Evolutionary conservation across 2,329 filamentous ascomycete genomes (phyloP).

Genomic region (Pseudocercospora vitis): DNA sequence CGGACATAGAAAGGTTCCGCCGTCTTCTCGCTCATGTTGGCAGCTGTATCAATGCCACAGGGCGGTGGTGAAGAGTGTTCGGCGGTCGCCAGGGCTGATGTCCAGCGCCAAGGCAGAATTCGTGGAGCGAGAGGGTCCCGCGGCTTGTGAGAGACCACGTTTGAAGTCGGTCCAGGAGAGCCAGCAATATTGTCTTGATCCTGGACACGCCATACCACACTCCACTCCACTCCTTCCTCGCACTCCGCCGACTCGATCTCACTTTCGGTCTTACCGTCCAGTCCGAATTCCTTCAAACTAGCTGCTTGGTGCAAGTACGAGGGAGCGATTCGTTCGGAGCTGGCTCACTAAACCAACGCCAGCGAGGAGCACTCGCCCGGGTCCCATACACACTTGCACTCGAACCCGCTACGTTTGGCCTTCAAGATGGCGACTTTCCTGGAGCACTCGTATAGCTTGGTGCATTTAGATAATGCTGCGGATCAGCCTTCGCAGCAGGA

Average conservation of each 20-base stretch:
- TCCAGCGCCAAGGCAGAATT: conserved; percentile 5
- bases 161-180: conserved; percentile 7
- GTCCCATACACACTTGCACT: conserved; percentile 9
- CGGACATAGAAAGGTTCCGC: conserved; percentile 91
- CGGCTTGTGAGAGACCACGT: conserved; percentile 9
- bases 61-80: background rate
- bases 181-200: too few species aligned
- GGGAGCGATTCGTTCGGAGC: conserved; percentile 26
- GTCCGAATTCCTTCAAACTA: too few species aligned
- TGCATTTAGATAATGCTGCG: conserved; percentile 95
- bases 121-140: background rate
- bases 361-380: conserved; percentile 33
- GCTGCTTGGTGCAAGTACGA: conserved; percentile 1
- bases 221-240: background rate
- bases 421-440: conserved; percentile 87
- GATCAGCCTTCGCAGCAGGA: conserved; percentile 89
- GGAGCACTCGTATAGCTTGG: conserved; percentile 91
- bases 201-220: too few species aligned
- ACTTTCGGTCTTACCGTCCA: conserved; percentile 14
- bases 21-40: conserved; percentile 54
- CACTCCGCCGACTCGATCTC: background rate
- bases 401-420: too few species aligned
- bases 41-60: background rate
- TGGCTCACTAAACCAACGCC: conserved; percentile 32
- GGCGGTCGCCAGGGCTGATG: conserved; percentile 9